Conservation (phyloP, 192 early-diverging fungal species). For the Umbelopsis sp. region DNA sequence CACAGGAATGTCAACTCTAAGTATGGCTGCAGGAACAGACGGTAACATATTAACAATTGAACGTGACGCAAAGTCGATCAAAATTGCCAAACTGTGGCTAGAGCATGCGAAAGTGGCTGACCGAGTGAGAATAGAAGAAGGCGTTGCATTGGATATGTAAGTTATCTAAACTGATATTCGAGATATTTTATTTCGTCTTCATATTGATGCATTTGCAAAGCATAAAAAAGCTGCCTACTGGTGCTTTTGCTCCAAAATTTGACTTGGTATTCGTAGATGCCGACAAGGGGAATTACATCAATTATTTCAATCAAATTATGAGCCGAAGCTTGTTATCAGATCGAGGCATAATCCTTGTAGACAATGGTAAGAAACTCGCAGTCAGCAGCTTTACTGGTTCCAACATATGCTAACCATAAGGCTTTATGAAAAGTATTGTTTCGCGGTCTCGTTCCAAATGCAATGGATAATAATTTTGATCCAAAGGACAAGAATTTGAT, state of each 20-base stretch:
- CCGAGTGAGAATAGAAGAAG: conserved; percentile 48
- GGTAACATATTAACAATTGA: conserved; percentile 56
- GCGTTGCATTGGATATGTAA: conserved; percentile 43
- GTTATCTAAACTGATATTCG: neutral
- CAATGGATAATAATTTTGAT: neutral
- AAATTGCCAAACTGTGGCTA: conserved; percentile 49
- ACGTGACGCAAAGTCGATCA: conserved; percentile 49
- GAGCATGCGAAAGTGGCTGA: conserved; percentile 34
- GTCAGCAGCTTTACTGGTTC: too few species aligned
- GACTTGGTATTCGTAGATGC: conserved; percentile 76
- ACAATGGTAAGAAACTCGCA: conserved; percentile 54
- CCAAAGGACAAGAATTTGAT: conserved; percentile 30
- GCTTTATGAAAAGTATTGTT: neutral
- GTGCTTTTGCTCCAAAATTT: conserved; percentile 50
- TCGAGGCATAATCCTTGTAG: conserved; percentile 63
- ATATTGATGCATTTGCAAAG: neutral
- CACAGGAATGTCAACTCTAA: conserved; percentile 65
- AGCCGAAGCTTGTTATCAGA: conserved; percentile 59
- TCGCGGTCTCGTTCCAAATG: neutral
- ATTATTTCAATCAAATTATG: conserved; percentile 66
- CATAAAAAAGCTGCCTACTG: conserved; percentile 29
- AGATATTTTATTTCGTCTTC: neutral
- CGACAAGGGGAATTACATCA: conserved; percentile 67
- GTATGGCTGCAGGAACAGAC: conserved; percentile 62
- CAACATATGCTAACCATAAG: too few species aligned